A percentile compares a stretch with the other conserved stretches of the same genome.
Evolutionary conservation across 352 stramenopile genomes (phyloP).

Genomic region (Aphanomyces stellatus): DNA sequence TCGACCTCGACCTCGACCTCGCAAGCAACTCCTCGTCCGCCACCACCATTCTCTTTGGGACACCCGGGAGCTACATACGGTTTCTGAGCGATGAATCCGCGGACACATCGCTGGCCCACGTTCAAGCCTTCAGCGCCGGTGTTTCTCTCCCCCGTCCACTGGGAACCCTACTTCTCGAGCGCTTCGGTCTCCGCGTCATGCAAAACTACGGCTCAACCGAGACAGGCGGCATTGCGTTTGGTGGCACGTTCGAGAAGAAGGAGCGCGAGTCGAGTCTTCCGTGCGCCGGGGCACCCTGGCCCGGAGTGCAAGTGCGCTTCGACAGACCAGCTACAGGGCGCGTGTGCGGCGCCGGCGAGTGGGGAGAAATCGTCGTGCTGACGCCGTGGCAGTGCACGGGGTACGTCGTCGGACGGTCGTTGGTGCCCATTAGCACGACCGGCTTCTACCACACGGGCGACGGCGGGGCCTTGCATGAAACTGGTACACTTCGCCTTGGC

Average conservation of each 20-base stretch:
- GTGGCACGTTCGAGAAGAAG: conserved; percentile 39
- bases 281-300: conserved; percentile 51
- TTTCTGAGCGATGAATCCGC: conserved; percentile 32
- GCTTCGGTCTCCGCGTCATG: conserved; percentile 61
- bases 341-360: conserved; percentile 17
- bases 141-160: conserved; percentile 45
- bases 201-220: conserved; percentile 86
- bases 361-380: conserved; percentile 53
- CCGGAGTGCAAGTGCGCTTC: conserved; percentile 43
- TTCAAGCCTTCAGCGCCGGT: conserved; percentile 67
- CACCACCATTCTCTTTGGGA: conserved; percentile 61
- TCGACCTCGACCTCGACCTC: conserved; percentile 38
- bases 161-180: conserved; percentile 37
- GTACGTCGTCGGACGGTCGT: conserved; percentile 46
- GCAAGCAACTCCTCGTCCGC: conserved; percentile 30
- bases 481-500: conserved; percentile 25
- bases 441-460: conserved; percentile 50
- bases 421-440: conserved; percentile 34
- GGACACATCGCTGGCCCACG: conserved; percentile 36
- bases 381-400: conserved; percentile 75
- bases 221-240: conserved; percentile 63
- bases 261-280: neutral
- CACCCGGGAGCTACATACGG: conserved; percentile 66
- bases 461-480: conserved; percentile 26
- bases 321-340: conserved; percentile 18